Percentiles rank a stretch among this genome's conserved stretches.
Evolutionary conservation across 371 early-diverging fungal species (phyloP).

Genomic region (Apophysomyces ossiformis): DNA sequence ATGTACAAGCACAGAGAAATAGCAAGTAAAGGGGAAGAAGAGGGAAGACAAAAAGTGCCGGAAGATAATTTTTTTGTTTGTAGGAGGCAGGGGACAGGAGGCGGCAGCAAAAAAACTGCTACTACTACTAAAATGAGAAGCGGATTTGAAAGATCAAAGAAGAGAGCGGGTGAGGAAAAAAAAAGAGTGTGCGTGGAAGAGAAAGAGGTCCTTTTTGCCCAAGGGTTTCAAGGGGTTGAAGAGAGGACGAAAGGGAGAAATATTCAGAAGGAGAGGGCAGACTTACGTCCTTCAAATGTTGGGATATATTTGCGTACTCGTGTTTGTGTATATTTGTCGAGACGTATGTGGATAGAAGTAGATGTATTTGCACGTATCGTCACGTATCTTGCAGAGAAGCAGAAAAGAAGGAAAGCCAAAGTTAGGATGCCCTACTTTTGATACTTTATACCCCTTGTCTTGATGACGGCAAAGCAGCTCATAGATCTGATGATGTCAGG

Average conservation of each 20-base stretch:
- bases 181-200: background rate
- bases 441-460: slow-evolving; percentile 10
- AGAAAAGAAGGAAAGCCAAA: slow-evolving; percentile 1
- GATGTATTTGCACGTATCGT: background rate
- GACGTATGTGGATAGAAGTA: background rate
- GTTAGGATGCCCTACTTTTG: slow-evolving; percentile 6
- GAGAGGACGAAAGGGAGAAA: slow-evolving; percentile 6
- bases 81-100: slow-evolving; percentile 10
- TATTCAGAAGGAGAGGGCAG: background rate
- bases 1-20: slow-evolving; percentile 2
- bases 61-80: background rate
- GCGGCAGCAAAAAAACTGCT: slow-evolving; percentile 4
- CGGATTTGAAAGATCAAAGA: background rate
- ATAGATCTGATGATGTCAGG: slow-evolving; percentile 11
- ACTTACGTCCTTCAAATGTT: slow-evolving; percentile 2
- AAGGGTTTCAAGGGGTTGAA: slow-evolving; percentile 9
- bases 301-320: background rate
- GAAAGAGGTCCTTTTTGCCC: slow-evolving; percentile 5
- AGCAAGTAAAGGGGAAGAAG: background rate
- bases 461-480: slow-evolving; percentile 10
- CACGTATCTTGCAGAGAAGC: slow-evolving; percentile 6
- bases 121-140: slow-evolving; percentile 3
- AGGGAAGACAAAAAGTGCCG: background rate
- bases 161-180: background rate
- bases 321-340: background rate